Evolutionary conservation across 1,139 yeast species (phyloP).

Genomic region (Kodamaea sp.): DNA sequence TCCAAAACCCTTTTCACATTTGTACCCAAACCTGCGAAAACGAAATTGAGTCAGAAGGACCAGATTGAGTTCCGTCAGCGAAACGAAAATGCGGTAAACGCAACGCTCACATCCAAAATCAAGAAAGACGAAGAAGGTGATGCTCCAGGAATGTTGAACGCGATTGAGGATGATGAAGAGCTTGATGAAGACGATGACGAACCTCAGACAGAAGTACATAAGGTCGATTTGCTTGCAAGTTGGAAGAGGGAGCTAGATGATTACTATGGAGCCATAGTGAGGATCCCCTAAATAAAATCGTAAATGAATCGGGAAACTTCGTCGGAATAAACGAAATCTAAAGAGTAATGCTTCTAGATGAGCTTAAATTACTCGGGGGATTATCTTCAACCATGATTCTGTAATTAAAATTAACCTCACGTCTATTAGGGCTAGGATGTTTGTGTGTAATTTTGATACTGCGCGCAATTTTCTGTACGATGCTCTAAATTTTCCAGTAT

Average conservation of each 20-base stretch:
- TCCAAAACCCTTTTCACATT: slow-evolving; percentile 27
- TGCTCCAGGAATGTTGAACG: slow-evolving; percentile 2
- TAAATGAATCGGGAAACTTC: no score
- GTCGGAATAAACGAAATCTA: no score
- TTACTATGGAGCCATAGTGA: slow-evolving; percentile 7
- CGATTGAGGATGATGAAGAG: slow-evolving; percentile 8
- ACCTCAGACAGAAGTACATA: slow-evolving; percentile 10
- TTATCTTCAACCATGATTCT: no score
- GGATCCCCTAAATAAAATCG: slow-evolving; percentile 3
- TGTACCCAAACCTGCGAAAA: slow-evolving; percentile 30
- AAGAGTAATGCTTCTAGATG: no score
- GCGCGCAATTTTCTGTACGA: no score
- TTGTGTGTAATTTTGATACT: slow-evolving; percentile 4
- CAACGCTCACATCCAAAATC: background rate
- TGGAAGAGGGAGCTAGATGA: slow-evolving; percentile 14
- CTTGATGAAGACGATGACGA: slow-evolving; percentile 9
- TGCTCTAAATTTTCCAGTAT: no score
- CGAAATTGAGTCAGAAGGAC: slow-evolving; percentile 41
- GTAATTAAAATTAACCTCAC: no score
- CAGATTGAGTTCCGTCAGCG: slow-evolving; percentile 39
- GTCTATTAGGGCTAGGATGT: slow-evolving; percentile 2
- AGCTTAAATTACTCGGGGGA: no score
- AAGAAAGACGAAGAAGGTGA: slow-evolving; percentile 3
- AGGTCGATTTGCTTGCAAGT: slow-evolving; percentile 12
- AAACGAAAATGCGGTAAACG: slow-evolving; percentile 21